A percentile compares a stretch with the other conserved stretches of the same genome.
phyloP scores from a whole-genome alignment of 2,329 filamentous ascomycete genomes.

The Exserohilum turcica region DNA sequence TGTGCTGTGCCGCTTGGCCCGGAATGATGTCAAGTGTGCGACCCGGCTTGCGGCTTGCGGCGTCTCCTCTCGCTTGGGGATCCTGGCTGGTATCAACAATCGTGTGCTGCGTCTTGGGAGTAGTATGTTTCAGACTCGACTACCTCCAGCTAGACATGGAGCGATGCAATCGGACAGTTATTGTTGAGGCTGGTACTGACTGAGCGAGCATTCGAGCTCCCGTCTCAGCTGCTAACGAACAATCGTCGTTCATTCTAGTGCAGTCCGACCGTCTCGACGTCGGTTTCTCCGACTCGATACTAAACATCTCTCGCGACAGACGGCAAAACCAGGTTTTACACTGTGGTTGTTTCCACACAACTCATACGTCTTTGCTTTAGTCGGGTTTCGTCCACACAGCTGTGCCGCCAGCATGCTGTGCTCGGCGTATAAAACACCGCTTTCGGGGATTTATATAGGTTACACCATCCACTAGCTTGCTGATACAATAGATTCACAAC shows the following conservation, averaged over 20 bases:
- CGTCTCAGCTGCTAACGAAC: neutral
- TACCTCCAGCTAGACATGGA: neutral
- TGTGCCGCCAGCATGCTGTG: too few relatives aligned
- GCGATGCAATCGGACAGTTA: neutral
- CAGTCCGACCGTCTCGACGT: neutral
- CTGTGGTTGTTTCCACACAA: too few relatives aligned
- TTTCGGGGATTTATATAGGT: too few relatives aligned
- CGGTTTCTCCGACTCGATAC: neutral
- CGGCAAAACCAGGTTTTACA: too few relatives aligned
- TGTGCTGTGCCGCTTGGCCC: neutral
- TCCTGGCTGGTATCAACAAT: neutral
- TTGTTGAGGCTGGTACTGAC: neutral
- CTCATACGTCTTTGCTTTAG: too few relatives aligned
- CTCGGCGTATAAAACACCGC: neutral
- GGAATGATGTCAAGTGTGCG: conserved; percentile 12
- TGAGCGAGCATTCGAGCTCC: neutral
- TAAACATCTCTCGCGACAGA: neutral
- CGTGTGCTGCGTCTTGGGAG: neutral
- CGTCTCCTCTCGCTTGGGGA: neutral
- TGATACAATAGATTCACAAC: too few relatives aligned
- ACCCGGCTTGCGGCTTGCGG: neutral
- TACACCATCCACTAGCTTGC: too few relatives aligned
- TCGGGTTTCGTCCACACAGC: too few relatives aligned
- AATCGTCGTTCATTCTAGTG: neutral
- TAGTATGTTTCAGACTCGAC: neutral